These are phyloP conservation scores for Camillea tinctor DNA, from an alignment of 2,329 filamentous ascomycete species.

Conservation along the genomic window DNA sequence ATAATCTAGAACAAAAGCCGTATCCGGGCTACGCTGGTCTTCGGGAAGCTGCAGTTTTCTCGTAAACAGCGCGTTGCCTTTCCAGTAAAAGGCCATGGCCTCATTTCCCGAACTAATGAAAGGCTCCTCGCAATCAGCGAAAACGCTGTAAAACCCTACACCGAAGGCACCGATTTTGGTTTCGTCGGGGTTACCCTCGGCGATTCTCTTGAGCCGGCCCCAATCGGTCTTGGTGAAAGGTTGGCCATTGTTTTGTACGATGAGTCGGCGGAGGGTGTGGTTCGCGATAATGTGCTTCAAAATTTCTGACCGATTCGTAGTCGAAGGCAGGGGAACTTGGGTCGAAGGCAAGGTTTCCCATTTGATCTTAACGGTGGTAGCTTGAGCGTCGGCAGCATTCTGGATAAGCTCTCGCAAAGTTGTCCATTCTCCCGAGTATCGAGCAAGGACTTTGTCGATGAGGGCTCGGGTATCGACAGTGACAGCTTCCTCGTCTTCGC, in stretches of 20 bases:
- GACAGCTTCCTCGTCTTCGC: conserved; percentile 92
- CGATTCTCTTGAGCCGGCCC: conserved; percentile 90
- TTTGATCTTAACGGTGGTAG: conserved; percentile 82
- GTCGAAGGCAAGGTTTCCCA: conserved; percentile 89
- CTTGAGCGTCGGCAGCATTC: conserved; percentile 96
- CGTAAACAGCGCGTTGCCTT: conserved; percentile 95
- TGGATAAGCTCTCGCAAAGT: conserved; percentile 90
- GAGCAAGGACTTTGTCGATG: conserved; percentile 95
- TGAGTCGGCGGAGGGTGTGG: conserved; percentile 81
- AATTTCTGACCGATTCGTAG: conserved; percentile 65
- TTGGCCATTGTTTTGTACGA: conserved; percentile 90
- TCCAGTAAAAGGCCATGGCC: conserved; percentile 99
- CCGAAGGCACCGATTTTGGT: conserved; percentile 99
- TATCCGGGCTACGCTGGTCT: conserved; percentile 66
- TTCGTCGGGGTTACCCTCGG: conserved; percentile 98
- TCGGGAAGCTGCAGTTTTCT: conserved; percentile 74
- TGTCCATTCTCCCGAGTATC: conserved; percentile 95
- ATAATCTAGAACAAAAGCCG: conserved; percentile 93
- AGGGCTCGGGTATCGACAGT: conserved; percentile 95
- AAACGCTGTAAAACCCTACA: conserved; percentile 97
- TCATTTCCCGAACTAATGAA: conserved; percentile 91
- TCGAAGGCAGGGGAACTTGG: conserved; percentile 66
- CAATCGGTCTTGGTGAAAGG: conserved; percentile 89
- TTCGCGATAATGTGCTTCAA: conserved; percentile 82
- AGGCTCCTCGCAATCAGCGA: conserved; percentile 95